Percentiles rank a stretch among this genome's conserved stretches.
phyloP scores from a whole-genome alignment of 2,329 filamentous ascomycete genomes.

The Ceratocystis alfenasii region DNA sequence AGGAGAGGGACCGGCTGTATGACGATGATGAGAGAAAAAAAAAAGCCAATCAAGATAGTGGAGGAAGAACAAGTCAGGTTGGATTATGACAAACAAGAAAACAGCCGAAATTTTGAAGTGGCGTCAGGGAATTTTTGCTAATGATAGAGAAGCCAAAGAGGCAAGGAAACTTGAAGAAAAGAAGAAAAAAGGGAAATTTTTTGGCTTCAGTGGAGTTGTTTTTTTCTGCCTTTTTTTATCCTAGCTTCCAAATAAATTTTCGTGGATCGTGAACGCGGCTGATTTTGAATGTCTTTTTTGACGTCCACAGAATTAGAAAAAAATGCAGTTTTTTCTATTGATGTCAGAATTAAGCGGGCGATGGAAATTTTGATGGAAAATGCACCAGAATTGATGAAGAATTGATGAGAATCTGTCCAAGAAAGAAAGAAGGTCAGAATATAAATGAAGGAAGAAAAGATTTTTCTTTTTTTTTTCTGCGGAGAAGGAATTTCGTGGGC shows the following conservation, averaged over 20 bases:
- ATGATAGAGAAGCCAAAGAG: not conserved
- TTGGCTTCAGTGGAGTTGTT: conserved; percentile 17
- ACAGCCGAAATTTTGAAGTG: not conserved
- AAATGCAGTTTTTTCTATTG: not conserved
- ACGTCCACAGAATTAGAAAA: not conserved
- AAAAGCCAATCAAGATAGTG: not conserved
- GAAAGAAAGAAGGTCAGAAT: not conserved
- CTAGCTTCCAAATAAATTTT: conserved; percentile 13
- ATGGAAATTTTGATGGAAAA: not conserved
- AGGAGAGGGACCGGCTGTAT: not conserved
- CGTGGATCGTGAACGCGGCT: conserved; percentile 2
- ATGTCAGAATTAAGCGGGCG: no score
- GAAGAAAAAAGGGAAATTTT: conserved; percentile 7
- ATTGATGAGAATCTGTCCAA: not conserved
- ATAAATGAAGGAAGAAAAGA: conserved; percentile 1
- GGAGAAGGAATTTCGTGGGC: not conserved
- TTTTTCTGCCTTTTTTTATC: conserved; percentile 8
- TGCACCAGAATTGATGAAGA: not conserved
- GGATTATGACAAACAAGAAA: not conserved
- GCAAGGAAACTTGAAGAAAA: not conserved
- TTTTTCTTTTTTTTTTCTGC: not conserved
- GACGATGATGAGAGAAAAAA: not conserved
- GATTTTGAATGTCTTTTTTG: not conserved
- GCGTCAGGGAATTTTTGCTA: not conserved
- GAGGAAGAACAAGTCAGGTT: not conserved